Evolutionary conservation across 2,329 filamentous ascomycete species (phyloP).

Genomic region (Fusarium hainanense): DNA sequence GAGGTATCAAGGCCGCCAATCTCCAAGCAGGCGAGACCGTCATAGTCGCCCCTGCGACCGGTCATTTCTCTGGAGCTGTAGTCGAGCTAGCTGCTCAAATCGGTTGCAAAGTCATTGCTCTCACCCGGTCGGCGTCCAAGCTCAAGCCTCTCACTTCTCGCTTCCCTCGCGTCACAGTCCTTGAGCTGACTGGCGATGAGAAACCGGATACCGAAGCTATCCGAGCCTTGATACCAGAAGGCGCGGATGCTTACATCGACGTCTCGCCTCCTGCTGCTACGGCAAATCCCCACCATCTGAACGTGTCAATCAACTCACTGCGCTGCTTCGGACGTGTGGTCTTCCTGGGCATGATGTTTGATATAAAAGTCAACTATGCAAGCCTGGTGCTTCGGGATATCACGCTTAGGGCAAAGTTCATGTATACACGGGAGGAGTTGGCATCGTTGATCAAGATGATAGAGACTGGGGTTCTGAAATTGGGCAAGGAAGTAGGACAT

Average conservation of each 20-base stretch:
- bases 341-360: conserved; percentile 23
- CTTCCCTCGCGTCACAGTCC: neutral
- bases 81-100: conserved; percentile 31
- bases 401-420: conserved; percentile 25
- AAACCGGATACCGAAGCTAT: conserved; percentile 7
- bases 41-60: conserved; percentile 31
- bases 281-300: conserved; percentile 12
- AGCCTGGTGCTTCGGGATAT: conserved; percentile 19
- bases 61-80: conserved; percentile 32
- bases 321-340: neutral
- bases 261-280: conserved; percentile 28
- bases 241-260: conserved; percentile 33
- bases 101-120: conserved; percentile 33
- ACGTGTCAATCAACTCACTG: conserved; percentile 2
- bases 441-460: conserved; percentile 28
- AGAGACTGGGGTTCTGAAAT: conserved; percentile 20
- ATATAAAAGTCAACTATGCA: conserved; percentile 28
- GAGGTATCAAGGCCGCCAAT: conserved; percentile 10
- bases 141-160: conserved; percentile 15
- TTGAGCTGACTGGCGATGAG: conserved; percentile 27
- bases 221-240: neutral
- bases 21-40: conserved; percentile 24
- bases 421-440: conserved; percentile 28
- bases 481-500: conserved; percentile 29
- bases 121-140: conserved; percentile 17